Conservation (phyloP, 2,329 filamentous ascomycete genomes). For the Ceratocystis albifundus region DNA sequence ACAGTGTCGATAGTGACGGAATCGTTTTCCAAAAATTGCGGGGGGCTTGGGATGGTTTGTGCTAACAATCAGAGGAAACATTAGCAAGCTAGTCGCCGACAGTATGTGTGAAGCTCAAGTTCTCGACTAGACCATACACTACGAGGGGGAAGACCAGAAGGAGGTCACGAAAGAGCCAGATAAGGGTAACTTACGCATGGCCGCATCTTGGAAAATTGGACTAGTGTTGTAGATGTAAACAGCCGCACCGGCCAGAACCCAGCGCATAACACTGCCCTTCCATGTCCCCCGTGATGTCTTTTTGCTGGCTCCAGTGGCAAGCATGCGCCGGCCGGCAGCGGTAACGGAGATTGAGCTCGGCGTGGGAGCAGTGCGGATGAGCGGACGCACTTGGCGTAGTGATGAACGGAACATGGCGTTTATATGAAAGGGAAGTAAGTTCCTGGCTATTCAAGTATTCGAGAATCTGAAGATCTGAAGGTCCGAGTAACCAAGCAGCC, state of each 20-base stretch:
- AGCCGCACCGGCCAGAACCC: slow-evolving; percentile 62
- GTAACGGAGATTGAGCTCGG: not conserved
- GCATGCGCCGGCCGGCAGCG: slow-evolving; percentile 31
- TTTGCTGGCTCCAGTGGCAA: slow-evolving; percentile 45
- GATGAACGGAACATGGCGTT: slow-evolving; percentile 22
- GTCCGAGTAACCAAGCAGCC: too few species aligned
- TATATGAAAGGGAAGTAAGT: not conserved
- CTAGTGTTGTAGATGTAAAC: slow-evolving; percentile 95
- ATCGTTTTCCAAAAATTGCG: slow-evolving; percentile 44
- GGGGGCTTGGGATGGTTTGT: slow-evolving; percentile 17
- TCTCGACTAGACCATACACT: too few species aligned
- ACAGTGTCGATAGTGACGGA: slow-evolving; percentile 56
- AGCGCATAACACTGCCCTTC: slow-evolving; percentile 63
- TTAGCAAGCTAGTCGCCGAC: not conserved
- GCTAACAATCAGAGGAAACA: slow-evolving; percentile 4
- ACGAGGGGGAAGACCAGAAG: too few species aligned
- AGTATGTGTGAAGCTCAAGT: not conserved
- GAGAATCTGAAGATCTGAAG: too few species aligned
- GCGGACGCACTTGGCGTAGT: slow-evolving; percentile 22
- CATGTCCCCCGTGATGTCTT: slow-evolving; percentile 57
- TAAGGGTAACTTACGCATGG: slow-evolving; percentile 42
- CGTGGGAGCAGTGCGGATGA: not conserved
- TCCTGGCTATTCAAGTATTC: not conserved
- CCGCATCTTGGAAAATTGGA: slow-evolving; percentile 73
- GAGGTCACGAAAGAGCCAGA: not conserved